Percentiles rank a stretch among this genome's conserved stretches.
These are phyloP conservation scores for Radiomyces spectabilis DNA, from an alignment of 192 early-diverging fungal species.

Conservation along the genomic window DNA sequence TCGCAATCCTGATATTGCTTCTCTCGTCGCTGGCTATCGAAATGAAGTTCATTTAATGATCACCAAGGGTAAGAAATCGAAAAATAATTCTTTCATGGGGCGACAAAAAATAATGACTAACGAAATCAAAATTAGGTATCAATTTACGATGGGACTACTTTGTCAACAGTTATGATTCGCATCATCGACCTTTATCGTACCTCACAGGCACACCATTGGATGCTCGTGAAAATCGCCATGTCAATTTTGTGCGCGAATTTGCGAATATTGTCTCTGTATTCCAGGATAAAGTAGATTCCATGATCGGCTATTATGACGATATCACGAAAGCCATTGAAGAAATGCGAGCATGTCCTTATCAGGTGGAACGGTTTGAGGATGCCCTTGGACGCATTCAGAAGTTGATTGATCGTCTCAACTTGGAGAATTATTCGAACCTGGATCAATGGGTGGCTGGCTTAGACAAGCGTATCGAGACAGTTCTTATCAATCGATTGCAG, in stretches of 20 bases:
- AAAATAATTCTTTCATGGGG: no score
- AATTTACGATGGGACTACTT: constrained; percentile 93
- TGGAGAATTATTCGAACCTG: constrained; percentile 93
- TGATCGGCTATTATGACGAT: constrained; percentile 77
- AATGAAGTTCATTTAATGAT: constrained; percentile 89
- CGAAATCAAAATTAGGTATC: no score
- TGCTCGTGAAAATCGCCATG: constrained; percentile 76
- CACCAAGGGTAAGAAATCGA: constrained; percentile 49
- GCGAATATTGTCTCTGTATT: constrained; percentile 82
- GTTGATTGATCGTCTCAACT: constrained; percentile 83
- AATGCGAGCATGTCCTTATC: constrained; percentile 72
- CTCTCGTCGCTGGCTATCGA: constrained; percentile 90
- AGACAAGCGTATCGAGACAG: constrained; percentile 70
- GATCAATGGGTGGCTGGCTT: constrained; percentile 82
- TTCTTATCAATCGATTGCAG: constrained; percentile 67
- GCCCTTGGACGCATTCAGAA: constrained; percentile 82
- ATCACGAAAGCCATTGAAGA: constrained; percentile 79
- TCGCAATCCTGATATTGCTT: constrained; percentile 62
- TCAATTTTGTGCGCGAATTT: constrained; percentile 93
- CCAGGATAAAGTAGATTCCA: constrained; percentile 88
- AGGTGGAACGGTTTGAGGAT: constrained; percentile 55
- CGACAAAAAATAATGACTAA: no score
- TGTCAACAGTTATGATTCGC: constrained; percentile 60
- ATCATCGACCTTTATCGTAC: constrained; percentile 34
- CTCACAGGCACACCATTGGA: constrained; percentile 40